phyloP scores from a whole-genome alignment of 1,284 basidiomycete genomes.

The Inonotus obliquus region DNA sequence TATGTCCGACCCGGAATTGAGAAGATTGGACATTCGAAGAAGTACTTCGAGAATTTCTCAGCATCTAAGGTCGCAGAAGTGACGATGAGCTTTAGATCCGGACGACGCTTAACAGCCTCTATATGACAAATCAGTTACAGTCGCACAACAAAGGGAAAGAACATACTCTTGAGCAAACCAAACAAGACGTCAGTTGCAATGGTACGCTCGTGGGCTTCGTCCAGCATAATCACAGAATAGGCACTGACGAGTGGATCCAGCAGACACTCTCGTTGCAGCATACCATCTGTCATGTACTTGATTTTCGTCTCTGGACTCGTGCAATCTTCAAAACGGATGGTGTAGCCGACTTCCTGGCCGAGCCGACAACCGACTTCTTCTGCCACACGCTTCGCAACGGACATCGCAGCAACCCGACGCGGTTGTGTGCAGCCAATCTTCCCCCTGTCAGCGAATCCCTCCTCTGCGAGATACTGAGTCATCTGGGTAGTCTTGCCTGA shows the following conservation, averaged over 20 bases:
- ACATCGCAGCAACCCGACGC: conserved; percentile 97
- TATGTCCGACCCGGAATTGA: conserved; percentile 99
- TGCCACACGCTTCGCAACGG: conserved; percentile 97
- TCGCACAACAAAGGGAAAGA: not conserved
- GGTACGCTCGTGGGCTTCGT: conserved; percentile 98
- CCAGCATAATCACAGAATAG: conserved; percentile 97
- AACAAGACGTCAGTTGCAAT: conserved; percentile 98
- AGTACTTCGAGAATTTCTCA: conserved; percentile 98
- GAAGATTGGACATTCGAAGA: conserved; percentile 98
- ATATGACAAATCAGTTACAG: conserved; percentile 25
- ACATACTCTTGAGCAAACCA: conserved; percentile 91
- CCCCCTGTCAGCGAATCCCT: conserved; percentile 82
- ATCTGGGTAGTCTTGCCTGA: conserved; percentile 94
- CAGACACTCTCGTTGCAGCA: conserved; percentile 95
- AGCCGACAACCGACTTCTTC: conserved; percentile 97
- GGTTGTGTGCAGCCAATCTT: conserved; percentile 97
- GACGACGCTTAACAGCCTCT: conserved; percentile 92
- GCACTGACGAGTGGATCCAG: conserved; percentile 91
- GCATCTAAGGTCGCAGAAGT: conserved; percentile 99
- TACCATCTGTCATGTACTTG: conserved; percentile 99
- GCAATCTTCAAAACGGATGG: conserved; percentile 98
- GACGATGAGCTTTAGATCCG: conserved; percentile 96
- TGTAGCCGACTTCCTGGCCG: conserved; percentile 97
- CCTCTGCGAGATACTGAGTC: conserved; percentile 90
- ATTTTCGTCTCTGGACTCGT: conserved; percentile 97